phyloP scores from a whole-genome alignment of 768 basidiomycete genomes.

The Ramaria rubella region DNA sequence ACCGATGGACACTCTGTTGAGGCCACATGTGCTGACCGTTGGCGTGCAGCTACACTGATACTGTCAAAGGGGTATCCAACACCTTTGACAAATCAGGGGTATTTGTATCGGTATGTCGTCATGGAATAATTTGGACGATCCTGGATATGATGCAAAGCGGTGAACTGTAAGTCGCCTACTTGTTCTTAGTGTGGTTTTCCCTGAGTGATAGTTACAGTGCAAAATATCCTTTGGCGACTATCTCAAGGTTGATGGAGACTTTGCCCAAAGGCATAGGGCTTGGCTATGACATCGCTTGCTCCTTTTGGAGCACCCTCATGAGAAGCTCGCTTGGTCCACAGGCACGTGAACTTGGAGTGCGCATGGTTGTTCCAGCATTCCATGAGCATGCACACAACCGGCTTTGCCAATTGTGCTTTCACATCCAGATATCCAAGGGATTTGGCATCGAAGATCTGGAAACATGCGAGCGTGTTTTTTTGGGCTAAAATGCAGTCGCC shows the following conservation, averaged over 20 bases:
- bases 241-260: conserved; percentile 8
- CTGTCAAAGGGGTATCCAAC: too few species aligned
- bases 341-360: background rate
- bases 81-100: too few species aligned
- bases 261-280: conserved; percentile 10
- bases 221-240: conserved; percentile 17
- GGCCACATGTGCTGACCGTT: too few species aligned
- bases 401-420: conserved; percentile 26
- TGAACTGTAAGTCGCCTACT: too few species aligned
- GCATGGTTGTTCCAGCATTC: conserved; percentile 18
- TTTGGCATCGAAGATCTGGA: conserved; percentile 33
- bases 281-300: conserved; percentile 22
- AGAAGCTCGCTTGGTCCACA: conserved; percentile 9
- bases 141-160: too few species aligned
- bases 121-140: too few species aligned
- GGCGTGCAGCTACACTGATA: too few species aligned
- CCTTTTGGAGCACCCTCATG: too few species aligned
- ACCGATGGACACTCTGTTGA: too few species aligned
- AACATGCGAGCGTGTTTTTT: conserved; percentile 27
- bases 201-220: too few species aligned
- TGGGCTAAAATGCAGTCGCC: conserved; percentile 22
- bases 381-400: conserved; percentile 16
- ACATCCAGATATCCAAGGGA: conserved; percentile 25
- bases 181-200: too few species aligned
- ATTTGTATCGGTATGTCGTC: too few species aligned